A percentile compares a stretch with the other conserved stretches of the same genome.
These are phyloP conservation scores for Crucihimalaya himalaica DNA, from an alignment of 345 rosid genomes.

Conservation along the genomic window DNA sequence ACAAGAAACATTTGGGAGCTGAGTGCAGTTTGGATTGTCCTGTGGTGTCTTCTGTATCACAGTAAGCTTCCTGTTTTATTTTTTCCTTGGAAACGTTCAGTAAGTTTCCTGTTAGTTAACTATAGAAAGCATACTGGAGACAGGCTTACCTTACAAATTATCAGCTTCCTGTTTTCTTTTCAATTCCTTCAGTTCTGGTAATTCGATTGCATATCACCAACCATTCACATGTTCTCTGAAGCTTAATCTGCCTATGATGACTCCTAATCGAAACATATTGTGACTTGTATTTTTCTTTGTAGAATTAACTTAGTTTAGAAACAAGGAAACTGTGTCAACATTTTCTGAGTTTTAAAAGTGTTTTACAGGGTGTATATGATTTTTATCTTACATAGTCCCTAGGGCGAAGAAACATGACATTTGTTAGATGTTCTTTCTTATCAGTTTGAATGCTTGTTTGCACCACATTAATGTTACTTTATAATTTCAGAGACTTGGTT, in stretches of 20 bases:
- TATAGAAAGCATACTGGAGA: conserved; percentile 7
- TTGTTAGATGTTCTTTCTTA: not conserved
- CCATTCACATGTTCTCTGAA: not conserved
- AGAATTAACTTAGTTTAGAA: not conserved
- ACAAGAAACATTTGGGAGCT: conserved; percentile 46
- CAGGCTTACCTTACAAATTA: not conserved
- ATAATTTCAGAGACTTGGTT: not conserved
- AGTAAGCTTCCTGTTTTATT: not conserved
- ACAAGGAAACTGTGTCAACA: not conserved
- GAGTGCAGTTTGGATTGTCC: conserved; percentile 78
- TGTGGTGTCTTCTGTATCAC: conserved; percentile 52
- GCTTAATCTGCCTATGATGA: not conserved
- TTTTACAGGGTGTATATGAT: not conserved
- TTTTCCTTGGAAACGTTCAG: not conserved
- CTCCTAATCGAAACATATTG: not conserved
- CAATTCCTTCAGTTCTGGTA: not conserved
- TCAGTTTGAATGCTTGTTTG: not conserved
- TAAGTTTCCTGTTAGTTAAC: not conserved
- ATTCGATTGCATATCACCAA: not conserved
- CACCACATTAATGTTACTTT: not conserved
- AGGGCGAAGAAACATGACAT: not conserved
- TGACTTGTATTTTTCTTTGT: not conserved
- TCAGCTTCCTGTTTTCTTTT: not conserved
- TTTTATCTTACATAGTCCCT: not conserved
- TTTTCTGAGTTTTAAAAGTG: not conserved